Conservation (phyloP, 129 eudicot genomes). For the Mikania micrantha region DNA sequence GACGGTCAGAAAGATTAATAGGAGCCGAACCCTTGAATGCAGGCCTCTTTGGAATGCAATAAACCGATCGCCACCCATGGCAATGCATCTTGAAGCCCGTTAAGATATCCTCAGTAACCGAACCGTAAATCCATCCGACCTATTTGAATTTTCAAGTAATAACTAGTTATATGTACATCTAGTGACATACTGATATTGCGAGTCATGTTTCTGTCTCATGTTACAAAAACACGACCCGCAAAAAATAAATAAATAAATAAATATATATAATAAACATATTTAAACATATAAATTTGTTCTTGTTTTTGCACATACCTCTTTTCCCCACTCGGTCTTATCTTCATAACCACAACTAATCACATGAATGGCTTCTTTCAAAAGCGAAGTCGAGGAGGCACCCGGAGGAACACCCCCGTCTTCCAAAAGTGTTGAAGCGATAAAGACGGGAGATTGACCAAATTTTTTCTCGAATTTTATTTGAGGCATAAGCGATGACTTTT, state of each 20-base stretch:
- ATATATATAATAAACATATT: not conserved
- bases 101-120: slow-evolving; percentile 84
- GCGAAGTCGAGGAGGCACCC: slow-evolving; percentile 68
- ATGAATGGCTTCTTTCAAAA: slow-evolving; percentile 91
- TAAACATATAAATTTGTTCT: slow-evolving; percentile 11
- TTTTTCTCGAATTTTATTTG: slow-evolving; percentile 88
- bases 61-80: slow-evolving; percentile 90
- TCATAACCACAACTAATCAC: slow-evolving; percentile 92
- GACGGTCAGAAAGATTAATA: slow-evolving; percentile 86
- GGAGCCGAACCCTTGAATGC: slow-evolving; percentile 94
- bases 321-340: slow-evolving; percentile 94
- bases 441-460: slow-evolving; percentile 87
- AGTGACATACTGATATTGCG: not conserved
- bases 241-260: not conserved
- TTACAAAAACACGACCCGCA: not conserved
- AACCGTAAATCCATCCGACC: slow-evolving; percentile 95
- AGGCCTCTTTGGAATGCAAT: slow-evolving; percentile 78
- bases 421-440: slow-evolving; percentile 78
- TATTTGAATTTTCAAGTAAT: slow-evolving; percentile 17
- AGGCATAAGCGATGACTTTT: slow-evolving; percentile 82
- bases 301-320: slow-evolving; percentile 52
- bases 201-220: not conserved
- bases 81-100: slow-evolving; percentile 94
- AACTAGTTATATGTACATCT: not conserved
- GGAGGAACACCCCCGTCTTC: slow-evolving; percentile 83